A percentile compares a stretch with the other conserved stretches of the same genome.
Evolutionary conservation across 495 filamentous ascomycete genomes (phyloP).

Genomic region (Xylaria scruposa): DNA sequence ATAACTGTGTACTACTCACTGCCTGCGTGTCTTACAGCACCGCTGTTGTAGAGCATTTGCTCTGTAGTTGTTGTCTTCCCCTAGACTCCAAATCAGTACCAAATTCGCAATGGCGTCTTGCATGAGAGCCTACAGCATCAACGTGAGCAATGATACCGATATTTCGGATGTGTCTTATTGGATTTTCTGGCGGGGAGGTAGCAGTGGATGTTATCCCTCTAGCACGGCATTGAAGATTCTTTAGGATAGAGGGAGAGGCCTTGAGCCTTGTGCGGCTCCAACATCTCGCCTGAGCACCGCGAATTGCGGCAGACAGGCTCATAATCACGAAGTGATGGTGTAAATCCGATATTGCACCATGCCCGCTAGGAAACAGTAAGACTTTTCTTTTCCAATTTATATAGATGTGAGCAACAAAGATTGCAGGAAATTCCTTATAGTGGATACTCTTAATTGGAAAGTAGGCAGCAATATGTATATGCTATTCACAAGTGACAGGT

Average conservation of each 20-base stretch:
- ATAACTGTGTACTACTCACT: conserved; percentile 54
- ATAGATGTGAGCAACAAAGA: neutral
- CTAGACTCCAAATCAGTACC: conserved; percentile 45
- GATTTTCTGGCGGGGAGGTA: conserved; percentile 39
- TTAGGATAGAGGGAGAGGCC: conserved; percentile 22
- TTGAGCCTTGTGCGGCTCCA: conserved; percentile 29
- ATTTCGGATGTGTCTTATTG: conserved; percentile 71
- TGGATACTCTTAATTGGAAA: neutral
- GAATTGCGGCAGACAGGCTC: conserved; percentile 34
- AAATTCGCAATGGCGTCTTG: neutral
- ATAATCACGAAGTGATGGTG: conserved; percentile 32
- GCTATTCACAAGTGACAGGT: neutral
- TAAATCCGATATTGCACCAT: conserved; percentile 4
- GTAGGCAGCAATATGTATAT: neutral
- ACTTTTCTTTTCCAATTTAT: neutral
- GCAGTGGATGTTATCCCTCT: conserved; percentile 27
- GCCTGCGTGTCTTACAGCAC: conserved; percentile 84
- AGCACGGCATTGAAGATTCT: conserved; percentile 10
- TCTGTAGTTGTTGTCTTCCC: conserved; percentile 99
- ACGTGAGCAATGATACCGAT: conserved; percentile 99
- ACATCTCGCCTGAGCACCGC: conserved; percentile 36
- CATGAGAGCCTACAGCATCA: conserved; percentile 73
- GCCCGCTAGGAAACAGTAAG: neutral
- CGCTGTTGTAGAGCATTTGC: conserved; percentile 98
- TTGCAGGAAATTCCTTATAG: neutral